These are phyloP conservation scores for Zygnema cylindricum DNA, from an alignment of 139 green algal species.

Conservation along the genomic window DNA sequence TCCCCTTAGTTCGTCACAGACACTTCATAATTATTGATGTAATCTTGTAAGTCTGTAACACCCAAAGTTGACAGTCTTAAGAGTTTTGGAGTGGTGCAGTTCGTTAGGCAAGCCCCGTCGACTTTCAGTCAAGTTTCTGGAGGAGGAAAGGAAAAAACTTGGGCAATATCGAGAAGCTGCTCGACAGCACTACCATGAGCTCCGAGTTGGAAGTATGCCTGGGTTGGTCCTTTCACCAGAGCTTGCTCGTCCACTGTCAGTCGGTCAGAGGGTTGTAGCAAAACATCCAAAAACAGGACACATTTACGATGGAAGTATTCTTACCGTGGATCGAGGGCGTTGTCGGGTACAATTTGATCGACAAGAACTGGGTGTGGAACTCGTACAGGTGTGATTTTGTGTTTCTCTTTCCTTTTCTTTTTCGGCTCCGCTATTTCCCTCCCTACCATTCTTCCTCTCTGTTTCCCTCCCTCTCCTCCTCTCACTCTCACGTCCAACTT, in stretches of 20 bases:
- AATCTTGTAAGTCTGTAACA: background rate
- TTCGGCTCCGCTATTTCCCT: background rate
- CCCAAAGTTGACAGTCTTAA: background rate
- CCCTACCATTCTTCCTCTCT: conserved; percentile 15
- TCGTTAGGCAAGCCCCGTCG: conserved; percentile 60
- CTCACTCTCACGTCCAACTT: background rate
- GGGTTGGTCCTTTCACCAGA: conserved; percentile 20
- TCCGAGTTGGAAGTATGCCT: background rate
- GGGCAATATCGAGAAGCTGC: conserved; percentile 56
- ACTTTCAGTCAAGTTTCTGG: conserved; percentile 58
- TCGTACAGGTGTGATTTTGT: conserved; percentile 66
- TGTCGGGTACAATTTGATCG: conserved; percentile 84
- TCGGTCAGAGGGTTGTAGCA: conserved; percentile 84
- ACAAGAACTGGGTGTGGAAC: conserved; percentile 82
- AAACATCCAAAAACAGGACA: conserved; percentile 79
- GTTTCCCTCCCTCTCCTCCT: background rate
- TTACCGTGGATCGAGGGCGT: conserved; percentile 72
- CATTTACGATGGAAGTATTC: conserved; percentile 83
- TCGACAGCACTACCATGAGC: conserved; percentile 35
- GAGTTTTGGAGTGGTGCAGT: background rate
- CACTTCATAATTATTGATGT: background rate
- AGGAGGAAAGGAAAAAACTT: conserved; percentile 60
- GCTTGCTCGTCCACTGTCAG: conserved; percentile 74
- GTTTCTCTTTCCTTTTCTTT: background rate
- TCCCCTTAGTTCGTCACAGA: background rate